Percentiles rank a stretch among this genome's conserved stretches.
Conservation (phyloP, 2,329 filamentous ascomycete genomes). For the Verticillium klebahnii region DNA sequence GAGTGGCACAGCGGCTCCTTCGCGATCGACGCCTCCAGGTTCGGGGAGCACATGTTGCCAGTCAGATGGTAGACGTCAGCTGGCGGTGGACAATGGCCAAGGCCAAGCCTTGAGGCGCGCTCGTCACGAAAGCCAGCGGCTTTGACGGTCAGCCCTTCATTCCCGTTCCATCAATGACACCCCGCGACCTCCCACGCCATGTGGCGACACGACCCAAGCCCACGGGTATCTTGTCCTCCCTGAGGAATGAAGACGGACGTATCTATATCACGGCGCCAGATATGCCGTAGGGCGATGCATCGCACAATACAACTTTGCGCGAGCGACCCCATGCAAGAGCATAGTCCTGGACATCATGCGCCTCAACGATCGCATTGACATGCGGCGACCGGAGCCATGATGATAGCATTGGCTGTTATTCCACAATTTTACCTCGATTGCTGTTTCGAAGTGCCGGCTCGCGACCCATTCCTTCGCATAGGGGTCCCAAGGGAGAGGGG, state of each 20-base stretch:
- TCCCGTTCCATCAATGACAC: background rate
- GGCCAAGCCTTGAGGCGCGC: background rate
- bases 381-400: background rate
- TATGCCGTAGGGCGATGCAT: background rate
- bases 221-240: background rate
- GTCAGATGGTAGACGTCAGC: background rate
- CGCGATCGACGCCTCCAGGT: too few species aligned
- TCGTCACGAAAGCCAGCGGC: background rate
- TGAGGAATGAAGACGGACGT: background rate
- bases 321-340: background rate
- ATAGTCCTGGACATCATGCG: background rate
- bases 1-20: too few species aligned
- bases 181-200: background rate
- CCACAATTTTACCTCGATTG: background rate
- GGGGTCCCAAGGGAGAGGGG: background rate
- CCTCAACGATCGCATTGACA: background rate
- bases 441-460: background rate
- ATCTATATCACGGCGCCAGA: background rate
- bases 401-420: background rate
- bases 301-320: background rate
- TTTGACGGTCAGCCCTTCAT: background rate
- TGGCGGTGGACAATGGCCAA: background rate
- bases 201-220: background rate
- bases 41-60: too few species aligned
- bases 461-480: background rate